These are phyloP conservation scores for Aspergillus pseudoglaucus DNA, from an alignment of 2,329 filamentous ascomycete species.

Conservation along the genomic window DNA sequence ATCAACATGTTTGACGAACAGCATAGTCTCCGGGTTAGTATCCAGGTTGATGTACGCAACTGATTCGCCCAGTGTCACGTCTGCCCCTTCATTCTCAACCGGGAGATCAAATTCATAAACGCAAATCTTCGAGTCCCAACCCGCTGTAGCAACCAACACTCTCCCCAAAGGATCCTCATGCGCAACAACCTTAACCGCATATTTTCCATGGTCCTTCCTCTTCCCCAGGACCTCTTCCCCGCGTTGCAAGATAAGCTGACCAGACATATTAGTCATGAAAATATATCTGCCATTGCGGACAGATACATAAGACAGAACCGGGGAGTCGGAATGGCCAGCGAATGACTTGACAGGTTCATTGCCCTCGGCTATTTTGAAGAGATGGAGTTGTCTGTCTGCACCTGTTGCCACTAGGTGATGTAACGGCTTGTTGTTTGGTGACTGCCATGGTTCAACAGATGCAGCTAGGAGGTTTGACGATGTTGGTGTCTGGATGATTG, in stretches of 20 bases:
- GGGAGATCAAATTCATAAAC: conserved; percentile 39
- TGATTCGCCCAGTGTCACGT: conserved; percentile 18
- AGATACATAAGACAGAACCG: conserved; percentile 47
- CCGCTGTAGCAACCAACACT: conserved; percentile 50
- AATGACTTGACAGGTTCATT: conserved; percentile 20
- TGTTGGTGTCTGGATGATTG: conserved; percentile 37
- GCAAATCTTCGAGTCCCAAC: conserved; percentile 54
- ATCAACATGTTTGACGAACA: conserved; percentile 48
- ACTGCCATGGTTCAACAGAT: conserved; percentile 35
- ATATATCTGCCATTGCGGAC: conserved; percentile 39
- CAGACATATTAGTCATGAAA: conserved; percentile 55
- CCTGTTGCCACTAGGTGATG: conserved; percentile 38
- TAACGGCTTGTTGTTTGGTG: conserved; percentile 8
- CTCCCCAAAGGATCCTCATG: conserved; percentile 25
- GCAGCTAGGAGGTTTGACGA: conserved; percentile 50
- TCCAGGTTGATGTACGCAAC: conserved; percentile 24
- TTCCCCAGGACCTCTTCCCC: conserved; percentile 38
- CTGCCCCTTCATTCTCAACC: conserved; percentile 1
- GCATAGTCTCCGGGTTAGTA: conserved; percentile 53
- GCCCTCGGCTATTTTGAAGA: conserved; percentile 29
- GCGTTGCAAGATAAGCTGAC: conserved; percentile 47
- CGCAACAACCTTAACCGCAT: conserved; percentile 48
- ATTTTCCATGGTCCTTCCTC: conserved; percentile 54
- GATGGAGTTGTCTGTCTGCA: conserved; percentile 44
- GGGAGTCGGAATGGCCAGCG: conserved; percentile 29